A percentile compares a stretch with the other conserved stretches of the same genome.
These are phyloP conservation scores for Pseudonitzschia pungens DNA, from an alignment of 108 stramenopile genomes.

Conservation along the genomic window DNA sequence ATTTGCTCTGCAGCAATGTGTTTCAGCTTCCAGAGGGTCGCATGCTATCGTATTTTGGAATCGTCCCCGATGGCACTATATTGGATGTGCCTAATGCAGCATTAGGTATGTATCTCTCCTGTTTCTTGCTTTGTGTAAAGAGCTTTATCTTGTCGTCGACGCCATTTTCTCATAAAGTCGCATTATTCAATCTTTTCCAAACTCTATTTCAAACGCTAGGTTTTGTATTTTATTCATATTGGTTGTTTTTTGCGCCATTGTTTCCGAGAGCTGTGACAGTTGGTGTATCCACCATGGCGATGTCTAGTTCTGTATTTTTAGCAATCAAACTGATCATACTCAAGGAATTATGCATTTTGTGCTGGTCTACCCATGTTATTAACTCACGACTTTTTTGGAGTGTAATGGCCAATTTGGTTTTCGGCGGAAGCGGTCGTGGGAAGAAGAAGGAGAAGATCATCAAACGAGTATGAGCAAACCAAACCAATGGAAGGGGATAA, in stretches of 20 bases:
- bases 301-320: slow-evolving; percentile 64
- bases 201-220: slow-evolving; percentile 20
- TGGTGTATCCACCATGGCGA: slow-evolving; percentile 31
- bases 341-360: slow-evolving; percentile 70
- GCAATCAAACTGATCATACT: slow-evolving; percentile 56
- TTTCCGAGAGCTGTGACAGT: slow-evolving; percentile 34
- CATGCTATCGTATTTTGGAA: slow-evolving; percentile 73
- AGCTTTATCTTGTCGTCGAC: background rate
- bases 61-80: slow-evolving; percentile 54
- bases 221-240: slow-evolving; percentile 58
- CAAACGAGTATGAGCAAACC: slow-evolving; percentile 13
- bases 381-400: slow-evolving; percentile 53
- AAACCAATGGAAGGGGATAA: too few relatives aligned
- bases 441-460: slow-evolving; percentile 10
- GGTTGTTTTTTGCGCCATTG: slow-evolving; percentile 18
- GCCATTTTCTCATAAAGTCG: background rate
- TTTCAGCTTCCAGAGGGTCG: slow-evolving; percentile 77
- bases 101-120: slow-evolving; percentile 18
- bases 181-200: background rate
- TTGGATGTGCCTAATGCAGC: slow-evolving; percentile 78
- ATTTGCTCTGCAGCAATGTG: slow-evolving; percentile 38
- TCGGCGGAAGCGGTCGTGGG: background rate
- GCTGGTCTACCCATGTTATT: slow-evolving; percentile 70
- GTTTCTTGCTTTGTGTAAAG: background rate
- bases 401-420: slow-evolving; percentile 12